Percentiles rank a stretch among this genome's conserved stretches.
Conservation (phyloP, 1,139 yeast genomes). For the Protomyces macrosporus region DNA sequence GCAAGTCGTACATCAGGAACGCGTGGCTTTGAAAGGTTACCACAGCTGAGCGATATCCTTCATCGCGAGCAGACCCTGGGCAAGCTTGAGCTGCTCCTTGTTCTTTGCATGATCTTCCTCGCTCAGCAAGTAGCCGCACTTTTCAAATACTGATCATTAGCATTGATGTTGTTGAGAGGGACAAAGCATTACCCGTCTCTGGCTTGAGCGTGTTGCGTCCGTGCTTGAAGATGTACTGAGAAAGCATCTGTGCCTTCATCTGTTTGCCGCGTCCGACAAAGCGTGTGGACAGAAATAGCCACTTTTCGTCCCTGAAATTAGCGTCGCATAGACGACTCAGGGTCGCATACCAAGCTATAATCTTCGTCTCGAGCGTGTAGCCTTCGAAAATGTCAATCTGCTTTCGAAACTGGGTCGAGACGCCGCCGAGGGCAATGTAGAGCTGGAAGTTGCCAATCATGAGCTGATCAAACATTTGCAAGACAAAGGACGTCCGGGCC, state of each 20-base stretch:
- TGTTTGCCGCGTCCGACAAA: conserved; percentile 49
- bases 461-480: conserved; percentile 40
- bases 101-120: conserved; percentile 1
- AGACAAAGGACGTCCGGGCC: conserved; percentile 49
- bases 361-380: conserved; percentile 53
- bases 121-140: conserved; percentile 12
- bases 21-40: not conserved
- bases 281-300: conserved; percentile 68
- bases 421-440: conserved; percentile 72
- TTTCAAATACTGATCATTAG: not conserved
- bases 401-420: conserved; percentile 59
- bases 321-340: not conserved
- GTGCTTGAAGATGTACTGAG: conserved; percentile 74
- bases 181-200: not conserved
- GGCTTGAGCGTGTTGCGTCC: conserved; percentile 54
- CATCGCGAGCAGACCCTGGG: conserved; percentile 6
- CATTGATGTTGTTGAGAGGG: not conserved
- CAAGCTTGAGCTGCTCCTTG: not conserved
- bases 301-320: conserved; percentile 64
- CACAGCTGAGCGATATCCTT: not conserved
- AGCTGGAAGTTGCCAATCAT: conserved; percentile 49
- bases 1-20: too few species aligned
- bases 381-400: conserved; percentile 65
- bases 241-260: conserved; percentile 57
- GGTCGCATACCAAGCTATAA: conserved; percentile 39